phyloP scores from a whole-genome alignment of 352 stramenopile genomes.

The Globisporangium okanoganense region DNA sequence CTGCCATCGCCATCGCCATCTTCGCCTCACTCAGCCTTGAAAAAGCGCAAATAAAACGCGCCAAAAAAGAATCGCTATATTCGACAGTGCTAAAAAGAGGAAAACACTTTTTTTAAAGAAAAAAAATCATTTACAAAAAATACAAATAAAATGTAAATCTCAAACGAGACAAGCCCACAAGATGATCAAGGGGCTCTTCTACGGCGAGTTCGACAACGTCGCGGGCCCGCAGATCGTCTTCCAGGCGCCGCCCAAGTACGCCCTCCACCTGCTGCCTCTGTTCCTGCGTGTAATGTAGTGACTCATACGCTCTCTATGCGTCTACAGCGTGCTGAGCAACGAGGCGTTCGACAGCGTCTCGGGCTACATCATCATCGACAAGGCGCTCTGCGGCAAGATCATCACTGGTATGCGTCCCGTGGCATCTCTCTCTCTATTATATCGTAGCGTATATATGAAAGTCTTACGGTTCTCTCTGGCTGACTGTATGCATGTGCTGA shows the following conservation, averaged over 20 bases:
- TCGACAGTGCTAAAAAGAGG: too few species aligned
- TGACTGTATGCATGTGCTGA: not conserved
- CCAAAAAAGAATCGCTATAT: too few species aligned
- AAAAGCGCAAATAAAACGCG: slow-evolving; percentile 5
- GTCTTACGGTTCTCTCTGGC: not conserved
- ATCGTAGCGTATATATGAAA: not conserved
- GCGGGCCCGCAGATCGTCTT: slow-evolving; percentile 88
- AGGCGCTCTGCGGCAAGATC: slow-evolving; percentile 84
- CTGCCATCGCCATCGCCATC: slow-evolving; percentile 15
- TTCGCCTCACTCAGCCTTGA: not conserved
- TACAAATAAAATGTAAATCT: not conserved
- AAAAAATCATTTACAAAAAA: too few species aligned
- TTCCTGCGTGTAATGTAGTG: too few species aligned
- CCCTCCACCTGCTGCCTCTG: not conserved
- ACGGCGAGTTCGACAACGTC: slow-evolving; percentile 92
- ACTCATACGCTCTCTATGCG: not conserved
- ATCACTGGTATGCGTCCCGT: slow-evolving; percentile 55
- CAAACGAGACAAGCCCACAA: not conserved
- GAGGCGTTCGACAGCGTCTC: slow-evolving; percentile 86
- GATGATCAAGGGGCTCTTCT: slow-evolving; percentile 88
- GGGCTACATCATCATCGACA: slow-evolving; percentile 89
- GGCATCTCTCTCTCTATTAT: not conserved
- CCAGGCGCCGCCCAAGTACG: slow-evolving; percentile 78
- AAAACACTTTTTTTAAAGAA: too few species aligned
- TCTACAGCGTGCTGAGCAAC: slow-evolving; percentile 66